Conservation (phyloP, 495 filamentous ascomycete species). For the Hypoxylon perforatum region DNA sequence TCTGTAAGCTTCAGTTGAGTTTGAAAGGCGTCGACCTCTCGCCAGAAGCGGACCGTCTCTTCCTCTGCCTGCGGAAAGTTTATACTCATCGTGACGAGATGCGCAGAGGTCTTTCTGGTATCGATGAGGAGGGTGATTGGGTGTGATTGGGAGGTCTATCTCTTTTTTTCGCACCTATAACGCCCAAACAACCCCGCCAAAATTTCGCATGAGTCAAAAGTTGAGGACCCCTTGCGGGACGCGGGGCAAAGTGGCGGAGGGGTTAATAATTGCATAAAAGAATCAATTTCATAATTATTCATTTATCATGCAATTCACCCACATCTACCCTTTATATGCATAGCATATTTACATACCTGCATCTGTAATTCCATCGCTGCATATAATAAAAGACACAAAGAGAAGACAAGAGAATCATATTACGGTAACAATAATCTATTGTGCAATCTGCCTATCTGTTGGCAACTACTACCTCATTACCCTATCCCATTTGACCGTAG, state of each 20-base stretch:
- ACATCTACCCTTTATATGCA: too few relatives aligned
- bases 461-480: not conserved
- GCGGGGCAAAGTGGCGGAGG: constrained; percentile 26
- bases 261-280: not conserved
- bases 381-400: too few relatives aligned
- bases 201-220: constrained; percentile 35
- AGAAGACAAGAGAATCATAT: too few relatives aligned
- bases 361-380: too few relatives aligned
- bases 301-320: too few relatives aligned
- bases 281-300: too few relatives aligned
- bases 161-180: too few relatives aligned
- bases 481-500: not conserved
- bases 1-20: constrained; percentile 67
- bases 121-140: too few relatives aligned
- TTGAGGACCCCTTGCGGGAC: not conserved
- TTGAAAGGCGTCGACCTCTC: constrained; percentile 49
- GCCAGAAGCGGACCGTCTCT: constrained; percentile 38
- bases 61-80: constrained; percentile 35
- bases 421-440: too few relatives aligned
- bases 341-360: too few relatives aligned
- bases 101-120: not conserved
- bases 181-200: constrained; percentile 25
- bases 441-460: too few relatives aligned
- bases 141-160: too few relatives aligned
- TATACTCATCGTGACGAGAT: constrained; percentile 38